Conservation (phyloP, 2,329 filamentous ascomycete genomes). For the Cercospora sp. region DNA sequence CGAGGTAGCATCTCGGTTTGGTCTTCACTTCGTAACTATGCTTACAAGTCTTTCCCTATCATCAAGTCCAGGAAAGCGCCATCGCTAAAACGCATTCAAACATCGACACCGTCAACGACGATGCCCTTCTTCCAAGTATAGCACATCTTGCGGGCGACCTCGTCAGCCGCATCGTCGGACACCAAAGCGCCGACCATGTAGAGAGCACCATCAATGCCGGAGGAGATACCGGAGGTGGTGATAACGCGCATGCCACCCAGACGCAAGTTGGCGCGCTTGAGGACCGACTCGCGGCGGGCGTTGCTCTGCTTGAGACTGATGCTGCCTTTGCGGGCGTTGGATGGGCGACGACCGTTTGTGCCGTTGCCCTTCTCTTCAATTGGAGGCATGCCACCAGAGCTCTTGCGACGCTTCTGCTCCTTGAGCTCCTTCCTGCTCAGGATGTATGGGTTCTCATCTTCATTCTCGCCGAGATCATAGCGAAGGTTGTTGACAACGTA, state of each 20-base stretch:
- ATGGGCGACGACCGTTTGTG: constrained; percentile 43
- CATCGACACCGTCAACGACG: constrained; percentile 81
- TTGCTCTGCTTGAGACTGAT: constrained; percentile 77
- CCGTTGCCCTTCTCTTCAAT: constrained; percentile 35
- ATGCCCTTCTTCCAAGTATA: constrained; percentile 84
- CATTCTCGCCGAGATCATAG: constrained; percentile 75
- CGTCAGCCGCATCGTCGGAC: constrained; percentile 71
- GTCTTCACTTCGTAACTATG: constrained; percentile 14
- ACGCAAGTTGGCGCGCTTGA: constrained; percentile 73
- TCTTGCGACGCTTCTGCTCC: constrained; percentile 51
- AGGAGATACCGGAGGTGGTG: constrained; percentile 74
- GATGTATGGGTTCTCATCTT: constrained; percentile 82
- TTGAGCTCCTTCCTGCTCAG: constrained; percentile 62
- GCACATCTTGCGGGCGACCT: constrained; percentile 74
- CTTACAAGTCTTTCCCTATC: constrained; percentile 12
- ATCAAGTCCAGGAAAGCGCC: constrained; percentile 6
- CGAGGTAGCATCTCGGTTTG: constrained; percentile 23
- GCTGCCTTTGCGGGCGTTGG: constrained; percentile 68
- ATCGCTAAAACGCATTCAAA: constrained; percentile 51
- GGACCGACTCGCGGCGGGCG: constrained; percentile 74
- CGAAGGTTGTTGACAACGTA: constrained; percentile 91
- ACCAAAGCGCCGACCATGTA: constrained; percentile 84
- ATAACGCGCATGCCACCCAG: constrained; percentile 70
- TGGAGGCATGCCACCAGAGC: constrained; percentile 38
- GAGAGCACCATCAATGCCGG: constrained; percentile 78